Evolutionary conservation across 208 protist species (phyloP), one percentile per base, ranked within the genome.

Genomic region (Leishmania gerbilli): DNA sequence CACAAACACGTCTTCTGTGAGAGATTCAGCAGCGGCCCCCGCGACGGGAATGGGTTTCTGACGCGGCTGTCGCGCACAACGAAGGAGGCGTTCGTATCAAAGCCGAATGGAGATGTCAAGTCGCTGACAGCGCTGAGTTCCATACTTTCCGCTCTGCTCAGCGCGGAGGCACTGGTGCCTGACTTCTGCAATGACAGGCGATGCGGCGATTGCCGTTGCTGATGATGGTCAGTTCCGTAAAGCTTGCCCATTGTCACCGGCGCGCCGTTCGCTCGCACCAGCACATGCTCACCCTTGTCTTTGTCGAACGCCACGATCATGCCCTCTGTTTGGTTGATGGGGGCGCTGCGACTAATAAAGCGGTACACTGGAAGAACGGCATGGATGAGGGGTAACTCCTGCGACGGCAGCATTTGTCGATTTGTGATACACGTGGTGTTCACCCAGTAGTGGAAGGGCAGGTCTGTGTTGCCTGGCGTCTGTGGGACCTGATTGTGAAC

Each of bases 371-470:
- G 95, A 51, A 97, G 87, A 42, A 95, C 88, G 9, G 87, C 83
- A 42, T 85, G 78, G 24, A 97, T 88, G 37, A 95, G 81, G 21
- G 95, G 93, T 64, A 96, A 86, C 88, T 97, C 95, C 78, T 94
- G 90, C 67, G 90, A 88, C 40, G 84, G 67, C 71, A 92, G 87
- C 85, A 96, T 92, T n/a, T 86, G 83, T 47, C 93, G 85, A 80
- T 97, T 97, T 65, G 91, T 93, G 45, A 93, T 74, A 75, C 91
- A 92, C 58, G 91, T 94, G 34, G 90, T 95, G 82, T 97, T 97
- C 31, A 96, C 86, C 95, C 95, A 97, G 86, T 96, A 97, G 68
- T 95, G 92, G 71, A 93, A 97, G 11, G 95, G 91, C 34, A 91
- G 80, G 79, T 96, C 91, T 24, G 85, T 88, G 40, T 83, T 83